A percentile compares a stretch with the other conserved stretches of the same genome.
Evolutionary conservation across 805 yeast species (phyloP).

Genomic region (Candida khao-thaluensis): DNA sequence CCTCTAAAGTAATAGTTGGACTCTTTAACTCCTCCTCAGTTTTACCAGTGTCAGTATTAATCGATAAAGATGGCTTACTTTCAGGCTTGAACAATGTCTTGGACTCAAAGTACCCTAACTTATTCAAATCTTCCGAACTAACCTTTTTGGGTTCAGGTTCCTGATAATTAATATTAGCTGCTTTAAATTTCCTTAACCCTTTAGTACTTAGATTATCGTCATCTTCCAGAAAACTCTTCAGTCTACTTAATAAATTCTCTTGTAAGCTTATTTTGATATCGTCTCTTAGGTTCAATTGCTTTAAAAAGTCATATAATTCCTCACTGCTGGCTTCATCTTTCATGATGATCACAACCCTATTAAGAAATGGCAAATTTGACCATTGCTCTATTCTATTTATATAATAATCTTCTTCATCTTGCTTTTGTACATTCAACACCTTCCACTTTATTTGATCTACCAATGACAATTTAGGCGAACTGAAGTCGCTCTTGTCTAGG

Average conservation of each 20-base stretch:
- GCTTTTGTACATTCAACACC: conserved; percentile 24
- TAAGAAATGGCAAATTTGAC: conserved; percentile 39
- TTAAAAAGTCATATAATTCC: conserved; percentile 23
- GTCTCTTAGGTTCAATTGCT: conserved; percentile 11
- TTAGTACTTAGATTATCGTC: conserved; percentile 21
- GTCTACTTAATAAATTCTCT: conserved; percentile 36
- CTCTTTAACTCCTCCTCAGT: conserved; percentile 4
- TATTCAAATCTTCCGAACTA: conserved; percentile 29
- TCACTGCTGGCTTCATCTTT: conserved; percentile 28
- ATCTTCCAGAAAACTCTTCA: conserved; percentile 25
- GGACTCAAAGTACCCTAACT: conserved; percentile 29
- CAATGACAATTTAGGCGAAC: conserved; percentile 23
- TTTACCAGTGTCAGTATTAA: conserved; percentile 19
- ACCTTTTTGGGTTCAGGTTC: conserved; percentile 39
- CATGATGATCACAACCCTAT: conserved; percentile 38
- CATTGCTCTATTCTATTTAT: conserved; percentile 32
- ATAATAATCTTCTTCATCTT: conserved; percentile 22
- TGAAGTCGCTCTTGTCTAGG: conserved; percentile 30
- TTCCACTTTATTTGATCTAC: conserved; percentile 36
- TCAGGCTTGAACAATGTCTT: conserved; percentile 37
- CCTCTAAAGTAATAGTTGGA: conserved; percentile 43
- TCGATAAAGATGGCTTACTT: conserved; percentile 6
- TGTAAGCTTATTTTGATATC: conserved; percentile 33
- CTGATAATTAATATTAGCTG: conserved; percentile 19
- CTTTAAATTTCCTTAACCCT: conserved; percentile 26